These are phyloP conservation scores for Citrus glauca DNA, from an alignment of 345 rosid genomes.

Conservation along the genomic window DNA sequence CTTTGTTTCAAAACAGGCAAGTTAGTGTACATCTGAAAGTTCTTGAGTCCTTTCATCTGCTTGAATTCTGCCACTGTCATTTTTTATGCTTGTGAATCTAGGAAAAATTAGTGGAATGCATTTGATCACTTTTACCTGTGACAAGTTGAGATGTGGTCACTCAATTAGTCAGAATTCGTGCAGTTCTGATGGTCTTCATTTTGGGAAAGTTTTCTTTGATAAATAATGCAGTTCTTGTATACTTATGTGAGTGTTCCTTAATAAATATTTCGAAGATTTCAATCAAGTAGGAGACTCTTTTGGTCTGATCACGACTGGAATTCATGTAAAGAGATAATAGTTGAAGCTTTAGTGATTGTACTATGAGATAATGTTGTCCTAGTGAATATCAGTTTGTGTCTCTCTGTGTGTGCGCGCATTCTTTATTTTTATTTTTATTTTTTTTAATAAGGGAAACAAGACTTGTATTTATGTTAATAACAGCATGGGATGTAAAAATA, in stretches of 20 bases:
- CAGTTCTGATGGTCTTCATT: not conserved
- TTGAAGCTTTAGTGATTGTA: not conserved
- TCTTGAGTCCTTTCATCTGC: not conserved
- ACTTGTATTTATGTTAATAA: not conserved
- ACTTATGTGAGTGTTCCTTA: not conserved
- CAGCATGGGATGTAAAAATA: not conserved
- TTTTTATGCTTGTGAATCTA: not conserved
- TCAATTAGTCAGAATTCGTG: not conserved
- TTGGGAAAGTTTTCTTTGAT: not conserved
- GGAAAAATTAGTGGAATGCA: not conserved
- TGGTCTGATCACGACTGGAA: not conserved
- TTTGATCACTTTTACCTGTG: not conserved
- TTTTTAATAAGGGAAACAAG: not conserved
- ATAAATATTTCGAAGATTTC: not conserved
- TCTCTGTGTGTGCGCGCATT: not conserved
- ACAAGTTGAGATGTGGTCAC: not conserved
- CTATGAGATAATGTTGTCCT: not conserved
- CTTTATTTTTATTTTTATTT: not conserved
- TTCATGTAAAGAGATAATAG: not conserved
- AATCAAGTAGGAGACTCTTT: not conserved
- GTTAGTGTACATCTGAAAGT: constrained; percentile 5
- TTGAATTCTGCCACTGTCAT: not conserved
- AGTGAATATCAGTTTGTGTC: not conserved
- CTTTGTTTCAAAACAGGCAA: constrained; percentile 8
- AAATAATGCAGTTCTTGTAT: not conserved